These are phyloP conservation scores for Elongisporangium anandrum DNA, from an alignment of 352 stramenopile genomes.

Conservation along the genomic window DNA sequence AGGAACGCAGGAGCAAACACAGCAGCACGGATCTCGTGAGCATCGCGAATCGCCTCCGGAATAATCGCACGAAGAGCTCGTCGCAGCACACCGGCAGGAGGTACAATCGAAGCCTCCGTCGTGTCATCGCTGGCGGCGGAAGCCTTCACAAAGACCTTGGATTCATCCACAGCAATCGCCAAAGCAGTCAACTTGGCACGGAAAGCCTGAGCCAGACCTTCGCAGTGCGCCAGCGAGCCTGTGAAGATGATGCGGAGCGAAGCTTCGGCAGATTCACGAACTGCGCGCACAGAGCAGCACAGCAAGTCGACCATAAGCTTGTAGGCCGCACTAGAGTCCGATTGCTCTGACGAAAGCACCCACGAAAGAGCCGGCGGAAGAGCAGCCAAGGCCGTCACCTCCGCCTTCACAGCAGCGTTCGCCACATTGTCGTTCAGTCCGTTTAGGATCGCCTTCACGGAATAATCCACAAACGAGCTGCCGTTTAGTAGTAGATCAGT, in stretches of 20 bases:
- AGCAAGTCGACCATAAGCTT: constrained; percentile 58
- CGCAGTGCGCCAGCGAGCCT: constrained; percentile 53
- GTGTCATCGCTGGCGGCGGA: constrained; percentile 21
- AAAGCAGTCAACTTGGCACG: constrained; percentile 48
- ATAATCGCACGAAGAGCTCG: constrained; percentile 55
- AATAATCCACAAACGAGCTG: constrained; percentile 46
- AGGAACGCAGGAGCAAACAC: constrained; percentile 55
- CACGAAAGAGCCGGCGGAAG: constrained; percentile 53
- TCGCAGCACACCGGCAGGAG: constrained; percentile 52
- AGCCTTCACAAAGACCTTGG: constrained; percentile 12
- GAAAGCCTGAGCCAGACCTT: constrained; percentile 45
- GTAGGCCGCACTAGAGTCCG: constrained; percentile 42
- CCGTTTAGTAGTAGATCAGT: constrained; percentile 34
- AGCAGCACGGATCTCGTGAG: constrained; percentile 24
- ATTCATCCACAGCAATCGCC: constrained; percentile 29
- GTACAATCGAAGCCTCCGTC: constrained; percentile 19
- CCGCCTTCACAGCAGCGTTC: constrained; percentile 27
- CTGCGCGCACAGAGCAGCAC: constrained; percentile 36
- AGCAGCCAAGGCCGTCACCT: constrained; percentile 52
- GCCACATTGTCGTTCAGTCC: constrained; percentile 15
- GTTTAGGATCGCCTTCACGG: constrained; percentile 34
- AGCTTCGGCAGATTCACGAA: constrained; percentile 42
- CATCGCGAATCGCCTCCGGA: constrained; percentile 25
- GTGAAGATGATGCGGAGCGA: constrained; percentile 47
- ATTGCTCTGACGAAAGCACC: constrained; percentile 65